A percentile compares a stretch with the other conserved stretches of the same genome.
phyloP scores from a whole-genome alignment of 2,329 filamentous ascomycete species.

The Metarhizium sp. region DNA sequence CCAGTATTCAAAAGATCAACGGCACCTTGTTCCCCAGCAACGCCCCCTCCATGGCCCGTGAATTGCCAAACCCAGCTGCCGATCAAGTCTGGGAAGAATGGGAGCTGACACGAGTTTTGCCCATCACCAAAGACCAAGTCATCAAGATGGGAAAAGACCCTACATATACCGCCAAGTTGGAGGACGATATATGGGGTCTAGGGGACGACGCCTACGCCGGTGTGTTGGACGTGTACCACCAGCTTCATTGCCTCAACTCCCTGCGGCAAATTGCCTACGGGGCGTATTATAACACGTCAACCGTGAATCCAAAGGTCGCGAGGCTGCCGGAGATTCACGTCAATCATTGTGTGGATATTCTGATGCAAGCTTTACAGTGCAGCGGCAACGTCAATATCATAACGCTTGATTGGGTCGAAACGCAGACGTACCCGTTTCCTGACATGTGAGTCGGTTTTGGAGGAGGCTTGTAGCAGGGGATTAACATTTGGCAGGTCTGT shows the following conservation, averaged over 20 bases:
- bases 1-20: neutral
- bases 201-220: slow-evolving; percentile 23
- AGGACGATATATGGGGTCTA: slow-evolving; percentile 19
- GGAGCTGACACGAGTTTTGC: slow-evolving; percentile 17
- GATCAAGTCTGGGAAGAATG: slow-evolving; percentile 20
- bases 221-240: slow-evolving; percentile 16
- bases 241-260: slow-evolving; percentile 21
- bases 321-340: slow-evolving; percentile 17
- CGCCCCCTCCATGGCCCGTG: slow-evolving; percentile 14
- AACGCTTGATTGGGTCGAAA: slow-evolving; percentile 23
- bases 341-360: slow-evolving; percentile 25
- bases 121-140: slow-evolving; percentile 17
- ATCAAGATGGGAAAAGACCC: slow-evolving; percentile 22
- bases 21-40: neutral
- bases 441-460: neutral
- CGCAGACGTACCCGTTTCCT: slow-evolving; percentile 2
- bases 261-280: slow-evolving; percentile 19
- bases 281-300: slow-evolving; percentile 12
- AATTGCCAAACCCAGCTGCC: slow-evolving; percentile 16
- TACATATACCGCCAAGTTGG: slow-evolving; percentile 13
- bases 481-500: slow-evolving; percentile 15
- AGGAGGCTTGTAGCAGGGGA: neutral
- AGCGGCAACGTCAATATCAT: slow-evolving; percentile 24
- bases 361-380: slow-evolving; percentile 20
- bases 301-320: slow-evolving; percentile 1